These are phyloP conservation scores for Lipomyces sp. DNA, from an alignment of 805 yeast species.

Conservation along the genomic window DNA sequence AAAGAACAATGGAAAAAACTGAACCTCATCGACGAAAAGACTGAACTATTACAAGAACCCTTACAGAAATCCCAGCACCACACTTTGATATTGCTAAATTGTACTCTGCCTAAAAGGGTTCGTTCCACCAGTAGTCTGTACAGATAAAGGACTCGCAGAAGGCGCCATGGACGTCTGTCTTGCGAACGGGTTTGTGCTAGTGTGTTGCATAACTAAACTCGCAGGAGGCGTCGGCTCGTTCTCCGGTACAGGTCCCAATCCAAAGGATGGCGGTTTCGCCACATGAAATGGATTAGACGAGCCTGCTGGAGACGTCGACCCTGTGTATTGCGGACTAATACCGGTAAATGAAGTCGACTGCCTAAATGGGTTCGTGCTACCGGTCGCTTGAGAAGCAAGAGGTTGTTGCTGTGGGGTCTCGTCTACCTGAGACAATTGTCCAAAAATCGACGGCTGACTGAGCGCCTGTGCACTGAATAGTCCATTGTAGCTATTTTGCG, in stretches of 20 bases:
- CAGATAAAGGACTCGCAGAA: neutral
- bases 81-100: neutral
- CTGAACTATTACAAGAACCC: no score
- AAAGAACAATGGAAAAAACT: no score
- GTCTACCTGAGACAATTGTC: no score
- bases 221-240: neutral
- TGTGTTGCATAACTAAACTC: neutral
- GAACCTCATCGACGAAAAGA: no score
- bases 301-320: neutral
- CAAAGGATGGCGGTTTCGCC: conserved; percentile 10
- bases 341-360: conserved; percentile 19
- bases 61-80: no score
- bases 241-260: conserved; percentile 19
- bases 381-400: conserved; percentile 17
- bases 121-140: conserved; percentile 6
- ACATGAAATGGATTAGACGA: conserved; percentile 21
- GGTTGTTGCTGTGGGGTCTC: conserved; percentile 8
- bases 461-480: conserved; percentile 53
- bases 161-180: conserved; percentile 2
- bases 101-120: conserved; percentile 13
- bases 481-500: conserved; percentile 41
- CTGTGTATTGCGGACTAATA: conserved; percentile 22
- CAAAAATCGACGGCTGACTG: conserved; percentile 28
- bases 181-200: conserved; percentile 10
- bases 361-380: conserved; percentile 27